Evolutionary conservation across 148 eudicot genomes (phyloP).

Genomic region (Polygonum aviculare): DNA sequence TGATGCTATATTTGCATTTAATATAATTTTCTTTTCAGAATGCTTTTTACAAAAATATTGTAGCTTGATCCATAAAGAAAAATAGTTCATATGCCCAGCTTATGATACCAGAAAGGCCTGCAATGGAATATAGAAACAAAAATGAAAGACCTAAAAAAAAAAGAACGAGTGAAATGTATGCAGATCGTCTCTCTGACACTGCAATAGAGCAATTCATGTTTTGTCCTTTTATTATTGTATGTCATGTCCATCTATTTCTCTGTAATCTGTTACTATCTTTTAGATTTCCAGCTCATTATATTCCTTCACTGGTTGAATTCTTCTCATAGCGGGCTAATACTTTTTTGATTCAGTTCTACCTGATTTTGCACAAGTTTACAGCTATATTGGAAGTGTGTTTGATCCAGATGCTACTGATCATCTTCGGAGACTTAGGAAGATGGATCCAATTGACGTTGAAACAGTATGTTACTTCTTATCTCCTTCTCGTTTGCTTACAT

Average conservation of each 20-base stretch:
- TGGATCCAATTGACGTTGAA: constrained; percentile 95
- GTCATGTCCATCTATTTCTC: background rate
- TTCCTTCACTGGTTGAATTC: background rate
- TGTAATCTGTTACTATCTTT: background rate
- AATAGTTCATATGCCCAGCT: background rate
- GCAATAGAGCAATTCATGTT: background rate
- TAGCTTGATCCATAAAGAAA: background rate
- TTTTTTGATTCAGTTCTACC: constrained; percentile 68
- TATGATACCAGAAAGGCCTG: background rate
- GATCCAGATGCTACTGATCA: constrained; percentile 67
- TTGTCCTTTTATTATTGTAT: background rate
- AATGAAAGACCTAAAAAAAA: background rate
- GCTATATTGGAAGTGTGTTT: constrained; percentile 88
- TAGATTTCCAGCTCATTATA: background rate
- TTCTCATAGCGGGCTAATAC: background rate
- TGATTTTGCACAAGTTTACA: constrained; percentile 91
- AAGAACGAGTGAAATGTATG: background rate
- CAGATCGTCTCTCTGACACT: background rate
- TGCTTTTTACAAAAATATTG: background rate
- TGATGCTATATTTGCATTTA: background rate
- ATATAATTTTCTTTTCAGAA: background rate
- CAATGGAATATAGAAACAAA: background rate
- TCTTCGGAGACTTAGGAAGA: constrained; percentile 60
- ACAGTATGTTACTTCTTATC: constrained; percentile 38
- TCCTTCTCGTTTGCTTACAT: constrained; percentile 2